Conservation (phyloP, 2,329 filamentous ascomycete genomes). For the Cercospora beticola region DNA sequence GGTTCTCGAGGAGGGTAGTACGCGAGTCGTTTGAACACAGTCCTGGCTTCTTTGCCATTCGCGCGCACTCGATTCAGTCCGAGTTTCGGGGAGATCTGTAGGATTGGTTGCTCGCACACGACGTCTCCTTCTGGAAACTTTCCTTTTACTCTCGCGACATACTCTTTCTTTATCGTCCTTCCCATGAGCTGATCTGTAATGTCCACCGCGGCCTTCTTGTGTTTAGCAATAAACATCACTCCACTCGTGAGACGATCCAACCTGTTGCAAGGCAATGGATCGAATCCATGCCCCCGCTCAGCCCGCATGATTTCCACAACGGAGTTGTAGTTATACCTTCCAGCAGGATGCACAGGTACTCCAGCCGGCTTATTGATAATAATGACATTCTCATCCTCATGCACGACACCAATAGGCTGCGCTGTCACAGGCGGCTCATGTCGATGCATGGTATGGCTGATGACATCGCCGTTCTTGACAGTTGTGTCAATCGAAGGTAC, state of each 20-base stretch:
- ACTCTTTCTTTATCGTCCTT: constrained; percentile 89
- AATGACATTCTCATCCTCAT: constrained; percentile 90
- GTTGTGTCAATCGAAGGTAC: constrained; percentile 65
- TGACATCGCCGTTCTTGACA: constrained; percentile 83
- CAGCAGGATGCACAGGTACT: constrained; percentile 91
- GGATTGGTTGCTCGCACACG: constrained; percentile 88
- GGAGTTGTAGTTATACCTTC: constrained; percentile 93
- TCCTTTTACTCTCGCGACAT: constrained; percentile 85
- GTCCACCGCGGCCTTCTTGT: constrained; percentile 72
- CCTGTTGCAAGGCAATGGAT: constrained; percentile 79
- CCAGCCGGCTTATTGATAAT: constrained; percentile 97
- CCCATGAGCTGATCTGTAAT: constrained; percentile 74
- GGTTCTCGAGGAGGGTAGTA: constrained; percentile 66
- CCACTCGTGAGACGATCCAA: constrained; percentile 91
- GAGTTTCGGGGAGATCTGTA: constrained; percentile 91
- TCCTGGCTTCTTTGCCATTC: constrained; percentile 84
- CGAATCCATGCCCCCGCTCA: constrained; percentile 61
- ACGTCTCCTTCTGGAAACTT: constrained; percentile 89
- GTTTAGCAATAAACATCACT: constrained; percentile 97
- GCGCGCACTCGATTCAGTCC: constrained; percentile 93
- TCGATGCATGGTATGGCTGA: constrained; percentile 90
- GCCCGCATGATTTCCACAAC: constrained; percentile 90
- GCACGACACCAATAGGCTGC: constrained; percentile 74
- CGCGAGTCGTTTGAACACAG: constrained; percentile 87
- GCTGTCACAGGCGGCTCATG: constrained; percentile 92